Percentiles rank a stretch among this genome's conserved stretches.
These are phyloP conservation scores for Leptographium galeiforme DNA, from an alignment of 2,329 filamentous ascomycete genomes.

Conservation along the genomic window DNA sequence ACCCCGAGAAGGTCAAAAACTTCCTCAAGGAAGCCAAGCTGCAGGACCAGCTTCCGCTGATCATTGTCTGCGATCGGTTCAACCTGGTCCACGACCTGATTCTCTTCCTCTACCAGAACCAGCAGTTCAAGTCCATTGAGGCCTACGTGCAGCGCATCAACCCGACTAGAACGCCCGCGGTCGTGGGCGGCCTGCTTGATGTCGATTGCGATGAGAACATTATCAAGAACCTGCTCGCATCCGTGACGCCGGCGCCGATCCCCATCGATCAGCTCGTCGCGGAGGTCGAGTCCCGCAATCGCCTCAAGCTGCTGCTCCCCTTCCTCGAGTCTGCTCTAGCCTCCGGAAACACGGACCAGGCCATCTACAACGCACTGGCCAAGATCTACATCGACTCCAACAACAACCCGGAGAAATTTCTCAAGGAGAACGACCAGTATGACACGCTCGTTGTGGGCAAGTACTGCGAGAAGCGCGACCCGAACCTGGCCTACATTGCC, in stretches of 20 bases:
- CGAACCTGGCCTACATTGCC: conserved; percentile 86
- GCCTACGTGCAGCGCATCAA: conserved; percentile 97
- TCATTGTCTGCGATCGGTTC: conserved; percentile 98
- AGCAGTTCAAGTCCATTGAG: conserved; percentile 98
- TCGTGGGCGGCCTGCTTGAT: conserved; percentile 85
- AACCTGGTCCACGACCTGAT: conserved; percentile 97
- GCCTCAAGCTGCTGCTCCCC: conserved; percentile 84
- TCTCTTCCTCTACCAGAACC: conserved; percentile 94
- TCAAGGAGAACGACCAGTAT: conserved; percentile 95
- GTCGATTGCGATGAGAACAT: conserved; percentile 95
- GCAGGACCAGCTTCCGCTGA: conserved; percentile 84
- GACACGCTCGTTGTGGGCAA: conserved; percentile 87
- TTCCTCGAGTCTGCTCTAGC: conserved; percentile 90
- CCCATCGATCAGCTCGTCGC: conserved; percentile 88
- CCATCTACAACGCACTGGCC: conserved; percentile 89
- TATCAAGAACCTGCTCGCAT: conserved; percentile 81
- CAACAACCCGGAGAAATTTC: conserved; percentile 93
- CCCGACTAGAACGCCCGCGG: conserved; percentile 76
- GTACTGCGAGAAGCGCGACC: conserved; percentile 98
- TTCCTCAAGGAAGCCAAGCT: conserved; percentile 95
- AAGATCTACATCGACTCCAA: conserved; percentile 99
- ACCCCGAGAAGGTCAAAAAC: conserved; percentile 95
- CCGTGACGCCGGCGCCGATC: conserved; percentile 71
- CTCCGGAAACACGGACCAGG: conserved; percentile 86
- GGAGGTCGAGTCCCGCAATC: conserved; percentile 92